Evolutionary conservation across 805 yeast genomes (phyloP).

Genomic region (Schizosaccharomyces octosporus): DNA sequence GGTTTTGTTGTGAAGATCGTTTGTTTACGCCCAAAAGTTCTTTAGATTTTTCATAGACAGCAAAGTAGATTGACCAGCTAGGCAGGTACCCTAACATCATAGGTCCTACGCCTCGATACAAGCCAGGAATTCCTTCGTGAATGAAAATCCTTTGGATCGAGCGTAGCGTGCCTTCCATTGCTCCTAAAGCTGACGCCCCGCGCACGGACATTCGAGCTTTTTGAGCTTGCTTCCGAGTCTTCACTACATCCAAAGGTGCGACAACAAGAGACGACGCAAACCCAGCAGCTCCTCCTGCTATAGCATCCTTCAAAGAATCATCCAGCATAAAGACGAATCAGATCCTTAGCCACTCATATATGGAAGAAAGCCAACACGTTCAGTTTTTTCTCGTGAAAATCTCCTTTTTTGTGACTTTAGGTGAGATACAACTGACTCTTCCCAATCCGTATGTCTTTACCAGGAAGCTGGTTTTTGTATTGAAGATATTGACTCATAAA

Average conservation of each 20-base stretch:
- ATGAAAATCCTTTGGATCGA: conserved; percentile 20
- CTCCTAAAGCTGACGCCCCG: background rate
- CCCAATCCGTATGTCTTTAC: too few relatives aligned
- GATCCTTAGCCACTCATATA: background rate
- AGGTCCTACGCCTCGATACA: conserved; percentile 82
- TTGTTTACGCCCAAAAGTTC: conserved; percentile 17
- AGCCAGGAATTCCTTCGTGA: conserved; percentile 64
- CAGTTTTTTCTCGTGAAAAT: too few relatives aligned
- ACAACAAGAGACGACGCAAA: conserved; percentile 70
- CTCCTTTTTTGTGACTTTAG: too few relatives aligned
- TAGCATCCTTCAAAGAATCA: conserved; percentile 21
- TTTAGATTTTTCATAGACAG: conserved; percentile 67
- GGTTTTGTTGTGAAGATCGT: conserved; percentile 5
- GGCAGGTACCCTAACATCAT: conserved; percentile 84
- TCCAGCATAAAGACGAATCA: background rate
- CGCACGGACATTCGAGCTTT: conserved; percentile 22
- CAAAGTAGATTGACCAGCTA: conserved; percentile 89
- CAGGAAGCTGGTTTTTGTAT: too few relatives aligned
- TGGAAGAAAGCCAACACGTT: background rate
- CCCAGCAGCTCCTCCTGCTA: conserved; percentile 87
- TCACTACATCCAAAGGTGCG: conserved; percentile 88
- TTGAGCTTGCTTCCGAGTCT: conserved; percentile 82
- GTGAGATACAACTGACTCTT: too few relatives aligned
- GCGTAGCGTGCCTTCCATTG: background rate
- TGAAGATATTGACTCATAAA: too few relatives aligned